Base-by-base conservation (phyloP, 805 yeast genomes). In the Pichia membranifaciens region DNA sequence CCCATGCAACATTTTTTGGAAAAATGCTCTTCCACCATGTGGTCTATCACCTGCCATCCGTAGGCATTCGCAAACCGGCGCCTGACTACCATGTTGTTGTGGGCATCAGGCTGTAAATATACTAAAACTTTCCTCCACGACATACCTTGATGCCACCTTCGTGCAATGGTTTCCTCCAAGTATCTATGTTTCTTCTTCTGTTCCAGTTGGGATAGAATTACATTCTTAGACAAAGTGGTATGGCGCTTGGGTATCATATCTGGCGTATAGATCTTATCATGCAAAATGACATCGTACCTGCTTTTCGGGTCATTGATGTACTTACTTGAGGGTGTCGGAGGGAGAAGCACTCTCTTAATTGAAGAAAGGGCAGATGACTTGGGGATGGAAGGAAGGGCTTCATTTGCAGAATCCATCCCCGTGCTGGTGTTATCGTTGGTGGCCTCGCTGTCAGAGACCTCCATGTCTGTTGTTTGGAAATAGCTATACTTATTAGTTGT, bases 41-140 rank as follows among this genome's bases (percentile, higher is more conserved):
- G 96, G 38, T 82, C 84, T n/a, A 91, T 73, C 0, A 88, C 96
- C 1, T 86, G 87, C 93, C 96, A 88, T 2, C 99, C 99, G 66
- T 84, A 90, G 0, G 96, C 93, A 66, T 91, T 91, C 5, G 95
- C 83, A 70, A 87, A 93, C 51, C 87, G 69, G 54, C 99, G 73
- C 52, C 99, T 71, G 1, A 91, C 98, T 23, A 87, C 74, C 25
- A 93, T 89, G 58, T 89, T 91, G 58, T 91, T 91, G 60, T 91
- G 99, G 0, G 99, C 96, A 63, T 91, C 99, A 0, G 97, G 96
- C 53, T 81, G 77, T 53, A 93, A 67, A 38, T 80, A 80, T 1
- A 90, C 96, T 23, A 93, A 67, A 3, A 93, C 96, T 65, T 91
- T 91, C 38, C 97, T 70, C 99, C 99, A 91, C 15, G 78, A 65